Evolutionary conservation across 768 basidiomycete species (phyloP).

Genomic region (Russula lepida): DNA sequence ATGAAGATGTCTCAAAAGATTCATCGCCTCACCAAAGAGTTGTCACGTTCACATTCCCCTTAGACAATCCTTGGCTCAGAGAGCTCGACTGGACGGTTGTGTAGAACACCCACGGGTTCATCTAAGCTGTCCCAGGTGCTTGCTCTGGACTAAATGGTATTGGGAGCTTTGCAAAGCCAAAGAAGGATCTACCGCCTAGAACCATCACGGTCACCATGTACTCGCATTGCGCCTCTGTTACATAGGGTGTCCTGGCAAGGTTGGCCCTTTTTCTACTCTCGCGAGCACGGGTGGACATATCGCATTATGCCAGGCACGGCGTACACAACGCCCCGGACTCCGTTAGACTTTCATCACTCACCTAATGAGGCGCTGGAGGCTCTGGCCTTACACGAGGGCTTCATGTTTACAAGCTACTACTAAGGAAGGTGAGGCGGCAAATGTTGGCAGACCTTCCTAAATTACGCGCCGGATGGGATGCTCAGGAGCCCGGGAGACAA

Average conservation of each 20-base stretch:
- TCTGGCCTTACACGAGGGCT: constrained; percentile 39
- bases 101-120: not conserved
- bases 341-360: constrained; percentile 53
- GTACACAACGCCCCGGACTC: constrained; percentile 37
- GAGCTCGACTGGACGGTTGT: constrained; percentile 62
- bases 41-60: constrained; percentile 22
- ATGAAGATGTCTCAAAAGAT: constrained; percentile 32
- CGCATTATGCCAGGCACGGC: constrained; percentile 48
- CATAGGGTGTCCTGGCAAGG: constrained; percentile 82
- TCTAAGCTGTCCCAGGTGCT: constrained; percentile 35
- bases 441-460: constrained; percentile 93
- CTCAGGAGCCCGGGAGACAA: constrained; percentile 74
- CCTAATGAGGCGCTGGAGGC: constrained; percentile 54
- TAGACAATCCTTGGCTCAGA: constrained; percentile 46
- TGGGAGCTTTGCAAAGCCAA: constrained; percentile 79
- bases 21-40: constrained; percentile 33
- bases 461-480: constrained; percentile 79
- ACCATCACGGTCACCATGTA: constrained; percentile 80
- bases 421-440: constrained; percentile 88
- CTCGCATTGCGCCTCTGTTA: constrained; percentile 74
- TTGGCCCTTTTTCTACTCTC: constrained; percentile 77
- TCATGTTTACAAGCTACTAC: constrained; percentile 86
- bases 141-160: constrained; percentile 97
- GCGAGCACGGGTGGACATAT: constrained; percentile 87
- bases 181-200: constrained; percentile 56